Base-by-base conservation (phyloP, 139 green algal species). In the Ulvella scutata region DNA sequence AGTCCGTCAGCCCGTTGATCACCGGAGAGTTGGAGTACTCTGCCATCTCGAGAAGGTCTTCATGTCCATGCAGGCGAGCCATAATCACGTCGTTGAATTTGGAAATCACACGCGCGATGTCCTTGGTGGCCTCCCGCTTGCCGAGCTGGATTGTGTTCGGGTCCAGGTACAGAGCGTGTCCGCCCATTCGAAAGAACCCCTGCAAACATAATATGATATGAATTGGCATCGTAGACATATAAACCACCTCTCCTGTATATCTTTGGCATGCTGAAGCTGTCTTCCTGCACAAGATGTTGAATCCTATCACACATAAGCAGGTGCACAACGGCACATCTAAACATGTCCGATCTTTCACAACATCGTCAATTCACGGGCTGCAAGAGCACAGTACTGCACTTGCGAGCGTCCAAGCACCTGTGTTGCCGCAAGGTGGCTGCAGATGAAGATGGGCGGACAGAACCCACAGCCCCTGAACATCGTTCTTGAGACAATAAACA, bases 1-100 rank as follows among this genome's bases (percentile, higher is more conserved):
- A 99, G 81, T 99, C 94, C 1, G 95, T 98, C 0, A 99, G 87
- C 3, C 95, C 95, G 80, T 99, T 99, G 79, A 99, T 88, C 29
- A 99, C 89, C 0, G 95, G 95, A 17, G 92, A 85, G 3, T 62
- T 78, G 0, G 86, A 87, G 76, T 90, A 93, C 43, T 94, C 73
- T 31, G 93, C 93, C 20, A 98, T 83, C 80, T 97, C 92, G 61
- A 97, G 80, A 4, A 98, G 77, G 79, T 98, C 92, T 17, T 91
- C 82, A 78, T 99, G 95, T 0, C 76, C 93, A 83, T 97, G 98
- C n/a, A 98, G 83, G 29, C 95, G 87, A 0, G 95, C 95, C 95
- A 99, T 99, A 79, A 99, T 96, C 67, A 97, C 89, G 75, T 99
- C 93, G 79, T 98, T 98, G 85, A 97, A 98, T 20, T 92, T 85